Conservation (phyloP, 257 asterid genomes). For the Catharanthus roseus region DNA sequence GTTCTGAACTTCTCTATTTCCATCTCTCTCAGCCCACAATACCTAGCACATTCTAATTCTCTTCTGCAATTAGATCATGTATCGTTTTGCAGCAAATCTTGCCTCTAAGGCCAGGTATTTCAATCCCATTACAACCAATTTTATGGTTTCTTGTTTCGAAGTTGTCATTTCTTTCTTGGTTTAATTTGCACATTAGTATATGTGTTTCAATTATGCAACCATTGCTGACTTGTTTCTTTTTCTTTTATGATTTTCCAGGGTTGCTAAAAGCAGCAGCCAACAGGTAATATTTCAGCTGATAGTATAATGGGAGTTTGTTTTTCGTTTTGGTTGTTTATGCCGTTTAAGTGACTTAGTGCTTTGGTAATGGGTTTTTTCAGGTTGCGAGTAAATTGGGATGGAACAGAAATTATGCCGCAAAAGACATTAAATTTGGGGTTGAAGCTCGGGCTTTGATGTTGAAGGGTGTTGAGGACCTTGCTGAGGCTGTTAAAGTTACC, state of each 20-base stretch:
- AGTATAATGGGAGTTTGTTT: not conserved
- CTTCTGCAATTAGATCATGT: constrained; percentile 31
- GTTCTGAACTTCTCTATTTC: not conserved
- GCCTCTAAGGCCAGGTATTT: constrained; percentile 63
- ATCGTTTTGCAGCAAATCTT: constrained; percentile 79
- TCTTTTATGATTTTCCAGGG: constrained; percentile 22
- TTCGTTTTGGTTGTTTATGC: not conserved
- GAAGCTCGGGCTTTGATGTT: constrained; percentile 58
- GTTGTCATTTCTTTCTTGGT: not conserved
- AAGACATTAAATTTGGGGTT: constrained; percentile 57
- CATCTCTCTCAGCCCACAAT: not conserved
- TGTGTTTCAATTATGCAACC: not conserved
- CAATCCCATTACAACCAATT: not conserved
- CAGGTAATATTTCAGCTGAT: constrained; percentile 22
- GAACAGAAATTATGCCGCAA: constrained; percentile 54
- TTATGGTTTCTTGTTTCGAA: not conserved
- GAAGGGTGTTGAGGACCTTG: constrained; percentile 59
- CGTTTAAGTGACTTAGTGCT: not conserved
- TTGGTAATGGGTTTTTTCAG: constrained; percentile 18
- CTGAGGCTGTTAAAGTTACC: constrained; percentile 59
- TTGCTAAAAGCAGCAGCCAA: constrained; percentile 33
- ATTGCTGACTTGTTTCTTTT: not conserved
- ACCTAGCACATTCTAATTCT: not conserved
- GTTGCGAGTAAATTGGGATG: constrained; percentile 37
- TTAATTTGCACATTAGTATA: not conserved